Conservation (phyloP, 2,329 filamentous ascomycete species). For the Penicillium sp. region DNA sequence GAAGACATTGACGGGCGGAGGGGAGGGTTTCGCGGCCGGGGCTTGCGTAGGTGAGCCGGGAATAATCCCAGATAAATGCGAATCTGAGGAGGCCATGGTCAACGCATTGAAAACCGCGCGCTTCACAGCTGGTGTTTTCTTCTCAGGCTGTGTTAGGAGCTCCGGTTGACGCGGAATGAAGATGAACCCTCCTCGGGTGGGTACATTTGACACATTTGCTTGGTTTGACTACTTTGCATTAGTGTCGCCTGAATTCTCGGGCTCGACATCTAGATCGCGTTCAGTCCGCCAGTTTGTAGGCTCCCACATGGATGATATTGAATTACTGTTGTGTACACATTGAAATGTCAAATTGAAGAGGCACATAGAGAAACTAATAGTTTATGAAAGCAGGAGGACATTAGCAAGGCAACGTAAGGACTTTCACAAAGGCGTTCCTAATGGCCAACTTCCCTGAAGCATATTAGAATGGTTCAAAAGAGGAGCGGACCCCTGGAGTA, state of each 20-base stretch:
- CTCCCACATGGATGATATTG: no score
- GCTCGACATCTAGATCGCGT: background rate
- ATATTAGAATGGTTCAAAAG: background rate
- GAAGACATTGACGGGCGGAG: slow-evolving; percentile 51
- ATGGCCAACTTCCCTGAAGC: background rate
- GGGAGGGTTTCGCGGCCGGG: slow-evolving; percentile 28
- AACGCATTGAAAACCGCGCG: slow-evolving; percentile 13
- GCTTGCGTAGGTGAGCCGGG: slow-evolving; percentile 12
- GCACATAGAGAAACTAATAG: no score
- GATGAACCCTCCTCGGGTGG: background rate
- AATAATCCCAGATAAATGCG: slow-evolving; percentile 9
- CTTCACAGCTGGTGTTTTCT: background rate
- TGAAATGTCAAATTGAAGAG: no score
- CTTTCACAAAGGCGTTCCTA: background rate
- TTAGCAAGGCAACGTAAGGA: background rate
- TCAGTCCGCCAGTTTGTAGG: no score
- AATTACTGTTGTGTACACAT: no score
- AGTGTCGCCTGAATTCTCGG: background rate
- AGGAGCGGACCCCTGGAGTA: no score
- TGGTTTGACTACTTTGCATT: no score
- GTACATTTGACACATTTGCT: slow-evolving; percentile 17
- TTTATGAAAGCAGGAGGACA: background rate
- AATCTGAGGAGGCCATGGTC: slow-evolving; percentile 21
- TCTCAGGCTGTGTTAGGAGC: background rate
- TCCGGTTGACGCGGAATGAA: slow-evolving; percentile 19